A percentile compares a stretch with the other conserved stretches of the same genome.
Evolutionary conservation across 495 filamentous ascomycete species (phyloP).

Genomic region (Neurospora pannonica): DNA sequence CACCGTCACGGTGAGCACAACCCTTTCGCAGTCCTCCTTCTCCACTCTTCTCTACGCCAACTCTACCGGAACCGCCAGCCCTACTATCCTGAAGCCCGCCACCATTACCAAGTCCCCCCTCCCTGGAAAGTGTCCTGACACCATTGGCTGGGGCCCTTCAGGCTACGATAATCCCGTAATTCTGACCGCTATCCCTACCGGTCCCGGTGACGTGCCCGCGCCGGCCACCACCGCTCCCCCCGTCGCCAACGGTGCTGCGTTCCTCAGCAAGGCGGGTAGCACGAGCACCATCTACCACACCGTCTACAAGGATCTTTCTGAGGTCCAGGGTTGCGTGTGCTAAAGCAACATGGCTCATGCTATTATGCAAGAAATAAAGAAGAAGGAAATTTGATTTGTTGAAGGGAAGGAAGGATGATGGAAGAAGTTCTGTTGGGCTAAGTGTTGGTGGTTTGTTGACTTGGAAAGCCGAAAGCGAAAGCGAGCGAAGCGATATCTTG

Average conservation of each 20-base stretch:
- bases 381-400: neutral
- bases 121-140: conserved; percentile 19
- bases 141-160: conserved; percentile 18
- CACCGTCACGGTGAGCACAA: conserved; percentile 23
- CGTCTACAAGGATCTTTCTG: conserved; percentile 18
- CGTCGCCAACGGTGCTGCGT: neutral
- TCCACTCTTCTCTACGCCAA: conserved; percentile 1
- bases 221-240: conserved; percentile 5
- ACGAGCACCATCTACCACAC: conserved; percentile 19
- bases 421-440: neutral
- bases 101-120: neutral
- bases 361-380: neutral
- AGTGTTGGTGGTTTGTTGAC: neutral
- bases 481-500: neutral
- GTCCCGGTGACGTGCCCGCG: neutral
- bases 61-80: conserved; percentile 2
- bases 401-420: neutral
- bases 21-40: conserved; percentile 8
- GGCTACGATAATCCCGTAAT: conserved; percentile 17
- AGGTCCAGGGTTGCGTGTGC: conserved; percentile 7
- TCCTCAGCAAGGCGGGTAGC: neutral
- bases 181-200: conserved; percentile 7
- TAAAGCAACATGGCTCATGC: neutral
- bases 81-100: conserved; percentile 1
- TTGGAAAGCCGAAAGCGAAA: neutral